A percentile compares a stretch with the other conserved stretches of the same genome.
Conservation (phyloP, 345 rosid genomes). For the Eucalyptus rudis region DNA sequence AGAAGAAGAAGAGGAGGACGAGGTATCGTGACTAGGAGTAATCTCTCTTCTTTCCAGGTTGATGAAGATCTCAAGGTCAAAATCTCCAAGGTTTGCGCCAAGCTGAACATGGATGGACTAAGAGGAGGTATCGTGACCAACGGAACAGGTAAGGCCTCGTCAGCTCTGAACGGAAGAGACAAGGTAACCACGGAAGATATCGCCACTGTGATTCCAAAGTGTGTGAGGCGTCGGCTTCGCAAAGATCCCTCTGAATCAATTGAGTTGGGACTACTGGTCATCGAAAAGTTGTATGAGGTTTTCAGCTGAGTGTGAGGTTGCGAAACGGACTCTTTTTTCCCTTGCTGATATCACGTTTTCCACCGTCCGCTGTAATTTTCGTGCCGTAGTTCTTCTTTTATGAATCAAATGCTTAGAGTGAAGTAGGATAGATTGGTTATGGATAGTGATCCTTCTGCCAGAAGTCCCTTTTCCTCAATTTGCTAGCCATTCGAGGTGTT, state of each 20-base stretch:
- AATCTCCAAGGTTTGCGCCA: no score
- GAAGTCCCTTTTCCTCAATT: neutral
- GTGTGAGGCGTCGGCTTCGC: conserved; percentile 79
- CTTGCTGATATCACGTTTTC: no score
- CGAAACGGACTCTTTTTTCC: no score
- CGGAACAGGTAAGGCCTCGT: conserved; percentile 87
- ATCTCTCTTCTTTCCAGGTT: no score
- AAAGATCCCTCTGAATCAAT: conserved; percentile 88
- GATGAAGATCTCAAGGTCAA: no score
- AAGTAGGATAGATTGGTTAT: no score
- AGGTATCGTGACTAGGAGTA: conserved; percentile 6
- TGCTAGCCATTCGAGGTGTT: neutral
- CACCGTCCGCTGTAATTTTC: no score
- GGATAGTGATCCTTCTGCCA: neutral
- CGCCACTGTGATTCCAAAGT: conserved; percentile 86
- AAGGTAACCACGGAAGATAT: conserved; percentile 66
- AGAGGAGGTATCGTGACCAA: conserved; percentile 90
- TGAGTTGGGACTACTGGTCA: conserved; percentile 18
- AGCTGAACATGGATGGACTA: neutral
- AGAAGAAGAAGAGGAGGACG: conserved; percentile 22
- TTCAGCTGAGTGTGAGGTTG: no score
- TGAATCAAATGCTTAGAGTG: no score
- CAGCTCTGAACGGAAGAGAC: conserved; percentile 77
- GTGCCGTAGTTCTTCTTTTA: no score
- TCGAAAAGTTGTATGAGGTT: conserved; percentile 15